These are phyloP conservation scores for Pythium utonaiense DNA, from an alignment of 352 stramenopile genomes.

Conservation along the genomic window DNA sequence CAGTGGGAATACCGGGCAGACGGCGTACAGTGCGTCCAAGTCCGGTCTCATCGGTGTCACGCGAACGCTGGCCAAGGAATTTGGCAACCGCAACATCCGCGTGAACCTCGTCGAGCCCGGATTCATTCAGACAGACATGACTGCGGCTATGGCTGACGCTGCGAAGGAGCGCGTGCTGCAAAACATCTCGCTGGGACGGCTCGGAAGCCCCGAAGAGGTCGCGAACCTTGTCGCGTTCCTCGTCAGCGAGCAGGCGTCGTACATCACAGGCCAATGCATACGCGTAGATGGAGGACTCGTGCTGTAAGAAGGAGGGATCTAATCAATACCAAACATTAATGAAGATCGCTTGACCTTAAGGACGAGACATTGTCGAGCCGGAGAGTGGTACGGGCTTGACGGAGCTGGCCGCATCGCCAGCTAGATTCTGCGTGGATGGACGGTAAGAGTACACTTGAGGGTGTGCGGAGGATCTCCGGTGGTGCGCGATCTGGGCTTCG, in stretches of 20 bases:
- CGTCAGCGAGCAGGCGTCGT: slow-evolving; percentile 64
- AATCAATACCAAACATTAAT: slow-evolving; percentile 11
- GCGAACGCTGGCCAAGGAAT: slow-evolving; percentile 79
- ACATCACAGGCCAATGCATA: slow-evolving; percentile 85
- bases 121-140: slow-evolving; percentile 86
- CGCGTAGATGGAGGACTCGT: slow-evolving; percentile 74
- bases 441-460: slow-evolving; percentile 68
- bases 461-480: slow-evolving; percentile 55
- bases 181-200: slow-evolving; percentile 55
- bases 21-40: slow-evolving; percentile 83
- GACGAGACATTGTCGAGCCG: background rate
- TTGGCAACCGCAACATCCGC: slow-evolving; percentile 78
- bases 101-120: slow-evolving; percentile 87
- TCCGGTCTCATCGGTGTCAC: slow-evolving; percentile 69
- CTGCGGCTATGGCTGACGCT: slow-evolving; percentile 43
- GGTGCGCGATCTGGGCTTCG: slow-evolving; percentile 76
- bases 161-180: slow-evolving; percentile 44
- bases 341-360: slow-evolving; percentile 23
- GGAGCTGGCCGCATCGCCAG: background rate
- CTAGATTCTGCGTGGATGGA: slow-evolving; percentile 39
- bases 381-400: slow-evolving; percentile 6
- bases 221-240: slow-evolving; percentile 80
- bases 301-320: slow-evolving; percentile 37
- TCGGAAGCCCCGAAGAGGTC: slow-evolving; percentile 69
- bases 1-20: slow-evolving; percentile 69